phyloP scores from a whole-genome alignment of 192 early-diverging fungal genomes.

The Dispira simplex region DNA sequence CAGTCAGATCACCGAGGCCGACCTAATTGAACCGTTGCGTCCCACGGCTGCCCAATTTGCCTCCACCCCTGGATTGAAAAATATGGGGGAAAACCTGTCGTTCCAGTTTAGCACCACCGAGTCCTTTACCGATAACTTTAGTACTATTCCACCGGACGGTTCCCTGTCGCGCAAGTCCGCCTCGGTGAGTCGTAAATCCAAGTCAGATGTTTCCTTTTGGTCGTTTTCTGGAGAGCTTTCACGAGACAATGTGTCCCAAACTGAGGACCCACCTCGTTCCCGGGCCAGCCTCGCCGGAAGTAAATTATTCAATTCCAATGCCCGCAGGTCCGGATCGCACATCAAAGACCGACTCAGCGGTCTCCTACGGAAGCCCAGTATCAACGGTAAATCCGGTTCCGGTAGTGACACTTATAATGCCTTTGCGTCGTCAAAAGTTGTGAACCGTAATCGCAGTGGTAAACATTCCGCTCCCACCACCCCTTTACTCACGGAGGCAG shows the following conservation, averaged over 20 bases:
- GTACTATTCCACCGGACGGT: too few relatives aligned
- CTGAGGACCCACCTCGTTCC: background rate
- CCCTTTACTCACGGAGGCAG: slow-evolving; percentile 3
- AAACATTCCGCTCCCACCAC: slow-evolving; percentile 7
- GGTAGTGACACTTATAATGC: background rate
- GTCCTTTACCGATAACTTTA: too few relatives aligned
- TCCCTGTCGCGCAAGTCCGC: too few relatives aligned
- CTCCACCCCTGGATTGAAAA: too few relatives aligned
- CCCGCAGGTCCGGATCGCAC: background rate
- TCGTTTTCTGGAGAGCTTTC: background rate
- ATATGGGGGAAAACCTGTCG: too few relatives aligned
- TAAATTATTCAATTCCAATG: background rate
- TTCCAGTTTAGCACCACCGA: too few relatives aligned
- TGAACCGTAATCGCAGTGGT: background rate
- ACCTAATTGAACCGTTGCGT: too few relatives aligned
- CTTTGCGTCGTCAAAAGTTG: slow-evolving; percentile 4
- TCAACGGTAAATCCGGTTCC: background rate
- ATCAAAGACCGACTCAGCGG: slow-evolving; percentile 6
- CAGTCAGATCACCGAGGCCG: too few relatives aligned
- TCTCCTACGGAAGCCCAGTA: background rate
- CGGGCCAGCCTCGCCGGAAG: background rate
- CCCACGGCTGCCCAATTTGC: too few relatives aligned
- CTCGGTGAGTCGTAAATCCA: background rate
- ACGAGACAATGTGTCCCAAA: background rate
- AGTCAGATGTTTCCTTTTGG: slow-evolving; percentile 1